phyloP scores from a whole-genome alignment of 192 early-diverging fungal genomes.

The Mortierella alpina region DNA sequence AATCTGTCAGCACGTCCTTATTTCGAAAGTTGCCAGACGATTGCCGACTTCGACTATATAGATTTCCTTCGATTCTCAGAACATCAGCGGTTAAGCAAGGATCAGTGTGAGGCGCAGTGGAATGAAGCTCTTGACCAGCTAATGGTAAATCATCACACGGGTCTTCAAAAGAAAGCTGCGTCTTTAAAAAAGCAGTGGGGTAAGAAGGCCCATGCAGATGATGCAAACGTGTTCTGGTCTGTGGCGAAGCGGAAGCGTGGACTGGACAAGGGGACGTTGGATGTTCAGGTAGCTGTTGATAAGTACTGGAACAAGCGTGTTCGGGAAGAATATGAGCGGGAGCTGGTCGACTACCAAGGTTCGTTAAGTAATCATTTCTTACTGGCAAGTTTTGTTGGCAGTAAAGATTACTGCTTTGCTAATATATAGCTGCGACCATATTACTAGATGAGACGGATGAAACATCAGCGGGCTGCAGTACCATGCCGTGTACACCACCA shows the following conservation, averaged over 20 bases:
- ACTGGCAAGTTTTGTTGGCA: no score
- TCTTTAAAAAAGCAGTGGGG: slow-evolving; percentile 28
- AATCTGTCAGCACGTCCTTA: slow-evolving; percentile 15
- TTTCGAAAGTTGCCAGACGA: slow-evolving; percentile 22
- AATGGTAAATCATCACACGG: background rate
- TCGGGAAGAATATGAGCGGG: slow-evolving; percentile 22
- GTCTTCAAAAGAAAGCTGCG: slow-evolving; percentile 18
- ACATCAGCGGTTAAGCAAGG: slow-evolving; percentile 22
- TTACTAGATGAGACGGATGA: no score
- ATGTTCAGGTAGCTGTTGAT: slow-evolving; percentile 21
- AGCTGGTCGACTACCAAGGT: no score
- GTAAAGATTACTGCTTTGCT: no score
- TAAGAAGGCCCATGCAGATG: slow-evolving; percentile 18
- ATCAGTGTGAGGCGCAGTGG: slow-evolving; percentile 33
- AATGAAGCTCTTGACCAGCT: slow-evolving; percentile 25
- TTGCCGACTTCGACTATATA: slow-evolving; percentile 15
- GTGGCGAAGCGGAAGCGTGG: slow-evolving; percentile 18
- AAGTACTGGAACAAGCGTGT: slow-evolving; percentile 9
- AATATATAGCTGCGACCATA: no score
- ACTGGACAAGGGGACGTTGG: slow-evolving; percentile 14
- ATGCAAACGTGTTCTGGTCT: slow-evolving; percentile 22
- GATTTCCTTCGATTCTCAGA: slow-evolving; percentile 23
- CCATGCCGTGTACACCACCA: no score
- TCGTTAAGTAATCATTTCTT: no score
- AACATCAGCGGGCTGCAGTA: no score